Evolutionary conservation across 2,329 filamentous ascomycete genomes (phyloP).

Genomic region (Calonectria pseudoreteaudii): DNA sequence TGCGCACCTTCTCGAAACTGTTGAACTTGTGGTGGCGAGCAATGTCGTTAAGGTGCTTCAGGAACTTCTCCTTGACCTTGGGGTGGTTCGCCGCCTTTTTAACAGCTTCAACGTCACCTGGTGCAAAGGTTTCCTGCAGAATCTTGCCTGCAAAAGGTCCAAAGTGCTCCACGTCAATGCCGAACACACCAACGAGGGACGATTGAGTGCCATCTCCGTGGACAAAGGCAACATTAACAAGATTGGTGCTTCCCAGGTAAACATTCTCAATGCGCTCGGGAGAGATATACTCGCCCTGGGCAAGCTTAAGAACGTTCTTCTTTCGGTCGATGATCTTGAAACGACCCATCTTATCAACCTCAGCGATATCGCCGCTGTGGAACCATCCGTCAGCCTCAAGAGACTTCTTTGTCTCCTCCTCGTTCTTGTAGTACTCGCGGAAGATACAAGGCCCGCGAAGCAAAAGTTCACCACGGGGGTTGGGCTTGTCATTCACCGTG

Average conservation of each 20-base stretch:
- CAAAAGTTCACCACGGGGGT: constrained; percentile 90
- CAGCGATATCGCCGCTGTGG: constrained; percentile 91
- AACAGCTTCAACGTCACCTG: constrained; percentile 75
- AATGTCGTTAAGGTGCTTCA: constrained; percentile 83
- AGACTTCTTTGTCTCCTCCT: constrained; percentile 85
- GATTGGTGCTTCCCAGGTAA: constrained; percentile 83
- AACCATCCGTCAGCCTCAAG: constrained; percentile 96
- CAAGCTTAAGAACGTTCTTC: constrained; percentile 99
- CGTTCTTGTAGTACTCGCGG: constrained; percentile 89
- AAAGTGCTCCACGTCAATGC: constrained; percentile 86
- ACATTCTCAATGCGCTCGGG: constrained; percentile 98
- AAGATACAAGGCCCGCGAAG: constrained; percentile 86
- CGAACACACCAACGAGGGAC: constrained; percentile 86
- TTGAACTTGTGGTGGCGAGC: constrained; percentile 90
- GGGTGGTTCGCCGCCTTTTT: constrained; percentile 75
- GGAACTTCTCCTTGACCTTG: constrained; percentile 78
- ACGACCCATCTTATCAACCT: constrained; percentile 85
- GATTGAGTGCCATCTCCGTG: constrained; percentile 90
- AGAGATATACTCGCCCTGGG: constrained; percentile 97
- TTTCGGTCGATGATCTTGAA: constrained; percentile 95
- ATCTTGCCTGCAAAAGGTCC: constrained; percentile 83
- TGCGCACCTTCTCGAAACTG: constrained; percentile 86
- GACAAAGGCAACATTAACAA: constrained; percentile 85
- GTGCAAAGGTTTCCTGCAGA: constrained; percentile 73
- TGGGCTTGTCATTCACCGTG: constrained; percentile 85